These are phyloP conservation scores for Draba incana DNA, from an alignment of 345 rosid genomes.

Conservation along the genomic window DNA sequence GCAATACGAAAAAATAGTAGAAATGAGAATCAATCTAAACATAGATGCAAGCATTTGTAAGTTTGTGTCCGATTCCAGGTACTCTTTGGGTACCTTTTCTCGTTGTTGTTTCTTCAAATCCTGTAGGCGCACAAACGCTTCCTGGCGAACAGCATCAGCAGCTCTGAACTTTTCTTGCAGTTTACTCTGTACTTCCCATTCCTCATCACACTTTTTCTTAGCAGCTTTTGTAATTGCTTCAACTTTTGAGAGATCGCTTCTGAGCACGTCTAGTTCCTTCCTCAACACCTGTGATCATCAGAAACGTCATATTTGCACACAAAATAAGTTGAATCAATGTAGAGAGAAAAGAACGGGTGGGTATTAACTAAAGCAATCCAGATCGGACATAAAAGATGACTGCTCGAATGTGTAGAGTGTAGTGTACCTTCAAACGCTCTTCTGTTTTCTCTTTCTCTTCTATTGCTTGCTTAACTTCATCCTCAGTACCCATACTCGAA, in stretches of 20 bases:
- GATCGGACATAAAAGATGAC: constrained; percentile 21
- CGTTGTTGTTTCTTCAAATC: constrained; percentile 57
- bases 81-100: constrained; percentile 61
- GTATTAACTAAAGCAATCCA: constrained; percentile 24
- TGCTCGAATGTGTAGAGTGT: neutral
- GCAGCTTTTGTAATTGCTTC: constrained; percentile 64
- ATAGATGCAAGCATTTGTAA: constrained; percentile 5
- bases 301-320: constrained; percentile 29
- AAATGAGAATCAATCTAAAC: constrained; percentile 14
- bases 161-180: constrained; percentile 52
- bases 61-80: constrained; percentile 25
- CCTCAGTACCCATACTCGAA: constrained; percentile 58
- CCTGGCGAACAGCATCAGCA: constrained; percentile 74
- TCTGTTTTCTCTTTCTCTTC: constrained; percentile 68
- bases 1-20: constrained; percentile 34
- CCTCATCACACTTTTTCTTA: constrained; percentile 51
- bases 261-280: constrained; percentile 69
- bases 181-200: constrained; percentile 48
- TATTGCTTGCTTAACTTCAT: constrained; percentile 62
- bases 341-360: constrained; percentile 1
- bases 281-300: constrained; percentile 53
- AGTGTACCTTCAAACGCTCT: constrained; percentile 72
- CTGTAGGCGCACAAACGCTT: constrained; percentile 61
- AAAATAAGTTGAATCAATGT: constrained; percentile 19
- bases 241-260: constrained; percentile 56